Percentiles rank a stretch among this genome's conserved stretches.
Conservation (phyloP, 441 rosid species). For the Populus hybrid region DNA sequence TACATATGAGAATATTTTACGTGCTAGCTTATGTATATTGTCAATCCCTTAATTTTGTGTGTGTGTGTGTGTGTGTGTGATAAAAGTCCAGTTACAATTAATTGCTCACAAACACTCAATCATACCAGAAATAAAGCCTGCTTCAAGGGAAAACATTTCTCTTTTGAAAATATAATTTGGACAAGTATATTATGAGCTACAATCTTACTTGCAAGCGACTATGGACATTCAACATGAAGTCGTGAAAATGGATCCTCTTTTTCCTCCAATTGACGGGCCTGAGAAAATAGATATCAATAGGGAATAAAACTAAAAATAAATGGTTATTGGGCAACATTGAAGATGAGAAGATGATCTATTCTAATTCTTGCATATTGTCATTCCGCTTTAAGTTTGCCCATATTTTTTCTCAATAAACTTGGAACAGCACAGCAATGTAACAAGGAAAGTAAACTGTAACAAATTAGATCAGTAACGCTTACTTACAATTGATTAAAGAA, state of each 20-base stretch:
- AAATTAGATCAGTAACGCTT: conserved; percentile 11
- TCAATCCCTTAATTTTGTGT: neutral
- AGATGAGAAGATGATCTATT: neutral
- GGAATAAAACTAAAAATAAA: neutral
- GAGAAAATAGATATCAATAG: conserved; percentile 12
- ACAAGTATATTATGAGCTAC: neutral
- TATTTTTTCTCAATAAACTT: neutral
- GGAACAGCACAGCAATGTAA: neutral
- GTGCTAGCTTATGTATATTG: neutral
- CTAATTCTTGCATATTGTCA: neutral
- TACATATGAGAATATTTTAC: neutral
- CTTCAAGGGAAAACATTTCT: neutral
- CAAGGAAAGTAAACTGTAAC: neutral
- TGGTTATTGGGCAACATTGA: neutral
- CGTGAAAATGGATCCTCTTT: conserved; percentile 96
- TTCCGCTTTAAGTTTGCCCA: neutral
- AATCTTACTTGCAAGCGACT: conserved; percentile 83
- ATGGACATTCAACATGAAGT: conserved; percentile 94
- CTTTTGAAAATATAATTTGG: neutral
- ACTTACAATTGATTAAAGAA: conserved; percentile 84
- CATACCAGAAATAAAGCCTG: neutral
- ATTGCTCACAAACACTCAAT: neutral
- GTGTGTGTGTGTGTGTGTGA: neutral
- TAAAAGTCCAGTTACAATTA: neutral
- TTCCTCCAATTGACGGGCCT: conserved; percentile 96